These are phyloP conservation scores for Magnaporthiopsis incrustans DNA, from an alignment of 2,329 filamentous ascomycete species.

Conservation along the genomic window DNA sequence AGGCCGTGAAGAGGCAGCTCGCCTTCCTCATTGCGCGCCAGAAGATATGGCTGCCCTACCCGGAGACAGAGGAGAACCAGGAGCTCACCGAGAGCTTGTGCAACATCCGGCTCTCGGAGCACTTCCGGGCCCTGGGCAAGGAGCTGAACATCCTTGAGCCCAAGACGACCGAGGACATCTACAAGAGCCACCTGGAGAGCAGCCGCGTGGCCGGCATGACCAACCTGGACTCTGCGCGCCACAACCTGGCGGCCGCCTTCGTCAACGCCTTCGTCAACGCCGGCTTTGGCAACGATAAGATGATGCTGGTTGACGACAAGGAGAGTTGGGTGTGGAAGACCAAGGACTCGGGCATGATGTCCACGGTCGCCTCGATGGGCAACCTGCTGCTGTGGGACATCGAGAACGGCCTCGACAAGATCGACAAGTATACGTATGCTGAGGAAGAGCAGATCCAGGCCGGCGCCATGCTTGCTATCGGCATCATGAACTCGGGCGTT, in stretches of 20 bases:
- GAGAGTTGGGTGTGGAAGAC: constrained; percentile 98
- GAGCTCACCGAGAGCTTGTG: constrained; percentile 76
- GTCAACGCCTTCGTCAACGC: constrained; percentile 97
- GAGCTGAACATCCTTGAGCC: constrained; percentile 96
- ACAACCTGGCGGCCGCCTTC: constrained; percentile 92
- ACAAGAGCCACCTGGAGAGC: constrained; percentile 97
- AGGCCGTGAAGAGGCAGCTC: constrained; percentile 82
- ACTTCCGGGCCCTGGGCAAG: constrained; percentile 91
- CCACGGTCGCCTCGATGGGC: constrained; percentile 87
- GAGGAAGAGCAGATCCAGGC: constrained; percentile 77
- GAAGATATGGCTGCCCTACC: constrained; percentile 71
- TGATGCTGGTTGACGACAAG: constrained; percentile 91
- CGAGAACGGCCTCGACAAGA: constrained; percentile 83
- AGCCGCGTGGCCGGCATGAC: constrained; percentile 87
- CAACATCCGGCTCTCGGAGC: constrained; percentile 79
- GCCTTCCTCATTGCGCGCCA: constrained; percentile 89
- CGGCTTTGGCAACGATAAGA: constrained; percentile 90
- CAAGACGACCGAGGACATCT: constrained; percentile 96
- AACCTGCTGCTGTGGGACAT: constrained; percentile 91
- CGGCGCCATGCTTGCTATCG: constrained; percentile 84
- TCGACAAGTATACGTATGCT: constrained; percentile 88
- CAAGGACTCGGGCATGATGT: constrained; percentile 96
- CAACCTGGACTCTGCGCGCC: constrained; percentile 88
- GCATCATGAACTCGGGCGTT: constrained; percentile 92
- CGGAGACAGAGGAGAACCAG: constrained; percentile 49